Base-by-base conservation (phyloP, 2,329 filamentous ascomycete genomes). In the Aspergillus sp. region DNA sequence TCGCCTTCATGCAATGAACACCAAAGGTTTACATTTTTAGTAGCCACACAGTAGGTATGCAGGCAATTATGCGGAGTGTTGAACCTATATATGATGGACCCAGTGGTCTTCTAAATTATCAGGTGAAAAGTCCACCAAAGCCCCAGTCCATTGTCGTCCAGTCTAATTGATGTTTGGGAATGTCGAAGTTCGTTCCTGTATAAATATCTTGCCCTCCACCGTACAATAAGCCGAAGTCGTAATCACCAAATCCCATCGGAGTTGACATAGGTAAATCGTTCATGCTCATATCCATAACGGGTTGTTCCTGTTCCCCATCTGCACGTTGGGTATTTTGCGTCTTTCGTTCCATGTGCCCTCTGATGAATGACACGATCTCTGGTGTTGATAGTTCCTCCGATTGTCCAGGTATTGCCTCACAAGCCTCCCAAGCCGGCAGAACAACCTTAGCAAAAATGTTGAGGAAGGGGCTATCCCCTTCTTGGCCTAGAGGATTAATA, bases 361-460 rank as follows among this genome's bases (percentile, higher is more conserved):
- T 60, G n/a, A 70, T 58, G 10, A 46, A 47, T 5, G 45, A 49
- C 13, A 72, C 60, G 45, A 71, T 65, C 23, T 52, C 49, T 25
- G 65, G 66, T 25, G 52, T 46, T 12, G 23, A 25, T 12, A 56
- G n/a, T 19, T 59, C 35, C 22, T 50, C 55, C 9, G 17, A 37
- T 39, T 55, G 46, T 30, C 23, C 52, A 23, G 44, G 41, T 13
- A 47, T 47, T 30, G 48, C 35, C 47, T 68, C 61, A 13, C 56
- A 54, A 2, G 61, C 62, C 10, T 66, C 61, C 73, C 73, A 75
- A 12, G 67, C 70, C 37, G 69, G 64, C 2, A 76, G 56, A 13
- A 77, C 53, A 7, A 69, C 48, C 13, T 59, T 64, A 1, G 63
- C 47, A 32, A 77, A 70, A 4, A 64, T 47, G 2, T 49, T 44